Conservation (phyloP, 768 basidiomycete species). For the Rhodotorula graminis region DNA sequence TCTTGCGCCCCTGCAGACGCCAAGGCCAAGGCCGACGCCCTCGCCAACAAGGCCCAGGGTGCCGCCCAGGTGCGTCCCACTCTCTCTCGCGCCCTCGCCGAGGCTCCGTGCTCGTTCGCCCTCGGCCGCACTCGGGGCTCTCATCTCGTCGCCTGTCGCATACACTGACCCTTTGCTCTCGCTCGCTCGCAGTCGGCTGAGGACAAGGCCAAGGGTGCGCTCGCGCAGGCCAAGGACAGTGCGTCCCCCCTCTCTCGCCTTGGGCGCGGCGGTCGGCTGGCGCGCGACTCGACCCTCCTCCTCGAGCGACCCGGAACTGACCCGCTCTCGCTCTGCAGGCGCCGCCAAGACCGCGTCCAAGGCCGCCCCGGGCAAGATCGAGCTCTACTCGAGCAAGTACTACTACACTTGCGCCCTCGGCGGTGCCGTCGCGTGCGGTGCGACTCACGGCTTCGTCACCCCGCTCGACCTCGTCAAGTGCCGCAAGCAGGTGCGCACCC, state of each 20-base stretch:
- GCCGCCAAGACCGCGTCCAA: slow-evolving; percentile 20
- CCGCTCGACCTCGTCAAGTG: slow-evolving; percentile 45
- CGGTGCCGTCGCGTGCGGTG: slow-evolving; percentile 77
- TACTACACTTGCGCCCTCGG: slow-evolving; percentile 75
- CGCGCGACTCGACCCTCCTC: no score
- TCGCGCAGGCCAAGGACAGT: slow-evolving; percentile 22
- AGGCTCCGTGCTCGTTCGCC: neutral
- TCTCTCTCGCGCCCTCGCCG: neutral
- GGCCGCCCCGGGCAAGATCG: slow-evolving; percentile 30
- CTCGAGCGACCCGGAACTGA: neutral
- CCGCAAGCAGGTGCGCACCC: slow-evolving; percentile 39
- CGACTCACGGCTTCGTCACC: slow-evolving; percentile 62
- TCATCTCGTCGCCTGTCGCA: neutral
- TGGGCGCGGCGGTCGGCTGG: no score
- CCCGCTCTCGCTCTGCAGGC: slow-evolving; percentile 1
- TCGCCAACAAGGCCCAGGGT: slow-evolving; percentile 24
- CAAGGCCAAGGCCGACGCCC: slow-evolving; percentile 36
- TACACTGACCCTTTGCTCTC: no score
- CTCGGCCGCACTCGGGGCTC: slow-evolving; percentile 24
- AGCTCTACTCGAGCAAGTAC: slow-evolving; percentile 43
- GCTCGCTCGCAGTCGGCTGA: slow-evolving; percentile 12
- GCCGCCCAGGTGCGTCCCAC: slow-evolving; percentile 21
- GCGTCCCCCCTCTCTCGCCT: neutral
- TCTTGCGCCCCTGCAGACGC: slow-evolving; percentile 20
- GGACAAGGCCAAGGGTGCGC: slow-evolving; percentile 33